phyloP scores from a whole-genome alignment of 345 rosid species.

The Sapria himalayana region DNA sequence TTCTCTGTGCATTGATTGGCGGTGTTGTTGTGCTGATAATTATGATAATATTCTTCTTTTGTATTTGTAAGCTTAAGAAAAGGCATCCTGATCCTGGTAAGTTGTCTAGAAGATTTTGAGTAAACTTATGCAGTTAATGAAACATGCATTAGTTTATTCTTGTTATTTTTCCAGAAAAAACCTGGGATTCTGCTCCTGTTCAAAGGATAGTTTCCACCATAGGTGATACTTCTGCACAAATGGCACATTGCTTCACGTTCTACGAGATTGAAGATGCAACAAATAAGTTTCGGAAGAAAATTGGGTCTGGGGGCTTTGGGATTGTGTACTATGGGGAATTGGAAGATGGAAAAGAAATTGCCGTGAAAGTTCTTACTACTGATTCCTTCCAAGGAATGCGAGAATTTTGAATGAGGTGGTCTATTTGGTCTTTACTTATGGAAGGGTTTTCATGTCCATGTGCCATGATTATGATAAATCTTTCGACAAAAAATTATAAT shows the following conservation, averaged over 20 bases:
- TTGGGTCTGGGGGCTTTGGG: constrained; percentile 98
- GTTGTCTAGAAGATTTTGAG: constrained; percentile 3
- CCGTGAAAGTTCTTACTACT: constrained; percentile 61
- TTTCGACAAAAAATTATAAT: too few species aligned
- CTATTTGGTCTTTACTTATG: too few species aligned
- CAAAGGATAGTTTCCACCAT: constrained; percentile 38
- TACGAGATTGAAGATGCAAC: constrained; percentile 75
- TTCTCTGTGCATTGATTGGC: constrained; percentile 54
- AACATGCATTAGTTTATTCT: constrained; percentile 7
- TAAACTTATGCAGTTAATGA: constrained; percentile 1
- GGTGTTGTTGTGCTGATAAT: constrained; percentile 50
- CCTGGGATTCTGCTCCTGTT: constrained; percentile 18
- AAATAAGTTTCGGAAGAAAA: constrained; percentile 48
- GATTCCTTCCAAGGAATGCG: constrained; percentile 83
- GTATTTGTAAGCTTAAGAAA: constrained; percentile 36
- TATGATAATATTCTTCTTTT: constrained; percentile 31
- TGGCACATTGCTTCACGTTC: constrained; percentile 62
- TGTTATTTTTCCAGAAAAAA: constrained; percentile 21
- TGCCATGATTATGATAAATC: too few species aligned
- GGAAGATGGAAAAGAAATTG: constrained; percentile 84
- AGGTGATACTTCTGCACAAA: constrained; percentile 49
- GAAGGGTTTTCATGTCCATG: too few species aligned
- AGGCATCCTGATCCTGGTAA: constrained; percentile 23
- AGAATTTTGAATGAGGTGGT: constrained; percentile 87
- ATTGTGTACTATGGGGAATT: constrained; percentile 70